A percentile compares a stretch with the other conserved stretches of the same genome.
Evolutionary conservation across 2,329 filamentous ascomycete species (phyloP).

Genomic region (Sporothrix pseudoabietina): DNA sequence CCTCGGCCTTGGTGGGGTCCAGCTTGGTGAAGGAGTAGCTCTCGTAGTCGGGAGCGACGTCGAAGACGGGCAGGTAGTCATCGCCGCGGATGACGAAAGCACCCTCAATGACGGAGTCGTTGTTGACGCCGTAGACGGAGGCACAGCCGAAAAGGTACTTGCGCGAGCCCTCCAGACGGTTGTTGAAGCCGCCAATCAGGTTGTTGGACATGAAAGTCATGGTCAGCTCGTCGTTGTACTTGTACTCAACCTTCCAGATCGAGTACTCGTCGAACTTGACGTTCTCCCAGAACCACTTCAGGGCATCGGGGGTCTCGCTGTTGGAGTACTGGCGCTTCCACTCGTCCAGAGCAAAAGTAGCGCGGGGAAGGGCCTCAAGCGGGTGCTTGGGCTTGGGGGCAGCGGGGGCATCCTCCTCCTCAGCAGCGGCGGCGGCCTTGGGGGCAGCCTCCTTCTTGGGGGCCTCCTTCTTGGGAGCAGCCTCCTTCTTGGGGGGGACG

Average conservation of each 20-base stretch:
- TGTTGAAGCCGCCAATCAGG: slow-evolving; percentile 96
- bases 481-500: slow-evolving; percentile 72
- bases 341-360: slow-evolving; percentile 86
- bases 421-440: slow-evolving; percentile 52
- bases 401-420: slow-evolving; percentile 51
- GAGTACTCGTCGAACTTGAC: slow-evolving; percentile 94
- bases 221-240: slow-evolving; percentile 98
- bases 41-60: slow-evolving; percentile 96
- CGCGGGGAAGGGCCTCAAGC: slow-evolving; percentile 77
- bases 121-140: slow-evolving; percentile 85
- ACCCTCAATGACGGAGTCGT: slow-evolving; percentile 88
- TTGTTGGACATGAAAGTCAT: slow-evolving; percentile 99
- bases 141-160: slow-evolving; percentile 95
- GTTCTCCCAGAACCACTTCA: slow-evolving; percentile 99
- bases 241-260: slow-evolving; percentile 92
- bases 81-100: slow-evolving; percentile 94
- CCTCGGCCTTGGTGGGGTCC: slow-evolving; percentile 80
- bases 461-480: slow-evolving; percentile 52
- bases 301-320: slow-evolving; percentile 78
- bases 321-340: slow-evolving; percentile 99
- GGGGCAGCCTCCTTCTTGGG: slow-evolving; percentile 46
- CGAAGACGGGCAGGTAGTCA: slow-evolving; percentile 82
- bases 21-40: slow-evolving; percentile 97
- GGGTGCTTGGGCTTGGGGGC: slow-evolving; percentile 95
- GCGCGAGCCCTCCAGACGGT: slow-evolving; percentile 93